These are phyloP conservation scores for Setaria viridis DNA, from an alignment of 202 grass and related monocot species.

Conservation along the genomic window DNA sequence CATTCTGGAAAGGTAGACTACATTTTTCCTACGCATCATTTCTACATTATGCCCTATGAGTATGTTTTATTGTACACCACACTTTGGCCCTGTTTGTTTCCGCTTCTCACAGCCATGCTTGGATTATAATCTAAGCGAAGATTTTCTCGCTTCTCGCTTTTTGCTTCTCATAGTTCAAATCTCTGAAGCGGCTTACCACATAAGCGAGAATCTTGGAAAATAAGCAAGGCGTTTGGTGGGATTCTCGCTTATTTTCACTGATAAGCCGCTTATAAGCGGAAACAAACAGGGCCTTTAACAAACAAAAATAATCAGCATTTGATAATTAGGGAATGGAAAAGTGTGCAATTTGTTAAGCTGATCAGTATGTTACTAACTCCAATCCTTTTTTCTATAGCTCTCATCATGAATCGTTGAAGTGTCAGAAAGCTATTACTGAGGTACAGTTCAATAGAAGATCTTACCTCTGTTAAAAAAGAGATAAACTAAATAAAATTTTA, in stretches of 20 bases:
- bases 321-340: constrained; percentile 28
- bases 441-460: constrained; percentile 50
- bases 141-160: no score
- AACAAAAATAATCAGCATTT: constrained; percentile 16
- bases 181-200: no score
- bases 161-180: no score
- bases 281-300: no score
- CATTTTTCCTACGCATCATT: constrained; percentile 1
- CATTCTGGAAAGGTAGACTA: constrained; percentile 83
- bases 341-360: constrained; percentile 24
- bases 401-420: constrained; percentile 91
- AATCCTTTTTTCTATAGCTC: constrained; percentile 63
- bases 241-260: no score
- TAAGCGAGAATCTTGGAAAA: no score
- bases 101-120: no score
- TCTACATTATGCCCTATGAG: constrained; percentile 7
- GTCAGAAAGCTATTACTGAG: constrained; percentile 94
- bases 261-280: no score
- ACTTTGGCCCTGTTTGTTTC: neutral
- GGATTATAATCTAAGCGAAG: no score
- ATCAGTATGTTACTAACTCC: constrained; percentile 40
- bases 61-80: constrained; percentile 34
- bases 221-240: no score
- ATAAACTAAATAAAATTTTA: constrained; percentile 39
- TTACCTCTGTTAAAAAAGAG: neutral